Evolutionary conservation across 2,329 filamentous ascomycete species (phyloP), one percentile per base, ranked within the genome.

Genomic region (Pyrenophora graminea): DNA sequence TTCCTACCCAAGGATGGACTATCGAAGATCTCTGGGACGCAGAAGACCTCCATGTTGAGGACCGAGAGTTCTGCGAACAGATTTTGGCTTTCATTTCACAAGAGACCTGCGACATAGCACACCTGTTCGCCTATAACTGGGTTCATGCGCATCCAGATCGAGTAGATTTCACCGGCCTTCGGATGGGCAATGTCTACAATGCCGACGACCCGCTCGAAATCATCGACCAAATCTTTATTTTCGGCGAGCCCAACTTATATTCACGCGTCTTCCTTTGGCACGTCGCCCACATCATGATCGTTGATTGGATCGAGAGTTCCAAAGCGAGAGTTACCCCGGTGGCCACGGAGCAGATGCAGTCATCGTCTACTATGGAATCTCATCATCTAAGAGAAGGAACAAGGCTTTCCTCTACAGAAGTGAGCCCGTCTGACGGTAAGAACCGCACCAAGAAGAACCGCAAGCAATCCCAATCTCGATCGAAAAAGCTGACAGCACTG

Each of bases 11-110:
- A 34, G 57, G 55, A 6, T 71, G 61, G 60, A 48, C 40, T 6
- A 64, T 72, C 8, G 27, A 58, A 25, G 71, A 74, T 44, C 59
- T 73, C 7, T 74, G 69, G 66, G 71, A 74, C 39, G 51, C 53
- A 7, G 38, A 54, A 49, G 71, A 74, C 32, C 66, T 74, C 18
- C 61, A 69, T 30, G n/a, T 68, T 7, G 64, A 73, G n/a, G 54
- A 57, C 2, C 50, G 56, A 9, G n/a, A 33, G 1, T 71, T 69
- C 38, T 67, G 69, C 34, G 33, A 58, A n/a, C 47, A 64, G 34
- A 60, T 69, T 4, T 55, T 74, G 13, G 43, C 44, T 4, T 66
- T 64, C 56, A 66, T 74, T 33, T 56, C 54, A 5, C 41, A 39
- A 1, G 58, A 66, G 12, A 73, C 72, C 43, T 51, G 40, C 23